Percentiles rank a stretch among this genome's conserved stretches.
phyloP scores from a whole-genome alignment of 495 filamentous ascomycete species.

The Aspergillus bridgeri region DNA sequence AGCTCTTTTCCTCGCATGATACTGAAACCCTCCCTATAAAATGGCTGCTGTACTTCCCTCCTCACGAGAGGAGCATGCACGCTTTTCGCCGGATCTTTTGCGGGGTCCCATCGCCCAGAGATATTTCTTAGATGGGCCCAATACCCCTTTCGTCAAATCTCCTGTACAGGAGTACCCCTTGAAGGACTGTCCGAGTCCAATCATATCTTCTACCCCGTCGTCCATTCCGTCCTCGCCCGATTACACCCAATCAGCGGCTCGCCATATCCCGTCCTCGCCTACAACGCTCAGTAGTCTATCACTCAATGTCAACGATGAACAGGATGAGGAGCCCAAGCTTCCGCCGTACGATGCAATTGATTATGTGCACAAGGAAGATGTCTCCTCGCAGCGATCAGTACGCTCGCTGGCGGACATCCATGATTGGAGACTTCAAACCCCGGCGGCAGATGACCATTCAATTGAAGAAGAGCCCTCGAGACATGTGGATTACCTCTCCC shows the following conservation, averaged over 20 bases:
- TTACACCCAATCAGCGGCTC: conserved; percentile 24
- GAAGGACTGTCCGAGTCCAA: conserved; percentile 32
- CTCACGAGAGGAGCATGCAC: conserved; percentile 33
- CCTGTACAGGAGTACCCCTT: conserved; percentile 32
- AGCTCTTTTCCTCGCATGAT: background rate
- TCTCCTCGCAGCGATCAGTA: conserved; percentile 22
- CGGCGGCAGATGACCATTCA: conserved; percentile 78
- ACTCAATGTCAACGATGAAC: conserved; percentile 49
- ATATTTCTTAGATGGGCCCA: conserved; percentile 37
- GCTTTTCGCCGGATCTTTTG: conserved; percentile 37
- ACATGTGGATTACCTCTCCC: conserved; percentile 95
- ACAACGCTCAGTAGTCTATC: conserved; percentile 65
- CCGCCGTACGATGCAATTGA: conserved; percentile 55
- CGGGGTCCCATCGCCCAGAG: conserved; percentile 43
- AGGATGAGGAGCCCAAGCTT: conserved; percentile 56
- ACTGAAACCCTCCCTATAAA: background rate
- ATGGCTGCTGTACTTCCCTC: conserved; percentile 48
- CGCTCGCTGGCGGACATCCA: conserved; percentile 17
- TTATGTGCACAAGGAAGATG: conserved; percentile 15
- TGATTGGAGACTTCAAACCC: conserved; percentile 18
- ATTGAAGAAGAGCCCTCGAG: conserved; percentile 74
- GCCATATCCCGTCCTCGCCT: conserved; percentile 43
- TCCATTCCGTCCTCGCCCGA: conserved; percentile 41
- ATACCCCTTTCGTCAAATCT: conserved; percentile 30
- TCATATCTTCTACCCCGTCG: conserved; percentile 34